phyloP scores from a whole-genome alignment of 2,329 filamentous ascomycete species.

The Pleoardoris graminearum region DNA sequence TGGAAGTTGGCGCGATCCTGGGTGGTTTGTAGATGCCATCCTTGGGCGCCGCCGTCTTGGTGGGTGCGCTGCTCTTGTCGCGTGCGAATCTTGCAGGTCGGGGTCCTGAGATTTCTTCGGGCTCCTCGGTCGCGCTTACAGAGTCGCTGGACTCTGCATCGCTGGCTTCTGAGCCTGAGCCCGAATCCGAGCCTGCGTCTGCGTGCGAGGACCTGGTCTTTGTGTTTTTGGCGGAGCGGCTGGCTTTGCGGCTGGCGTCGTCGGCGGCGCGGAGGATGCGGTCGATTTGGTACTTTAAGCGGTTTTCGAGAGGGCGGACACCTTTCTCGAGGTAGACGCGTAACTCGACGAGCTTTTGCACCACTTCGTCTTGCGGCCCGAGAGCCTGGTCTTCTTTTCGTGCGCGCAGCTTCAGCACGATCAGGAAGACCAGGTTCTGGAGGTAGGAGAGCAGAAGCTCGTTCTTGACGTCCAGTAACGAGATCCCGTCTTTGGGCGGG shows the following conservation, averaged over 20 bases:
- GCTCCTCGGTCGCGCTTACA: conserved; percentile 49
- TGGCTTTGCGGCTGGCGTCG: conserved; percentile 55
- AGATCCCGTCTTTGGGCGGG: conserved; percentile 84
- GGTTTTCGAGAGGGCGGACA: conserved; percentile 84
- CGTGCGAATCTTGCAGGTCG: conserved; percentile 56
- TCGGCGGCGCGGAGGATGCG: conserved; percentile 89
- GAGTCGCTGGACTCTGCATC: conserved; percentile 35
- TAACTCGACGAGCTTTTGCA: conserved; percentile 86
- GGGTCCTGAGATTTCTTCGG: conserved; percentile 64
- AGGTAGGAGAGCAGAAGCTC: conserved; percentile 96
- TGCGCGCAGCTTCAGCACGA: conserved; percentile 72
- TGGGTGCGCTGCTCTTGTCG: conserved; percentile 23
- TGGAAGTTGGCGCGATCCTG: conserved; percentile 80
- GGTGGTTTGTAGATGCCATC: conserved; percentile 87
- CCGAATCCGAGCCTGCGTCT: conserved; percentile 44
- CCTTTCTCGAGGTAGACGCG: conserved; percentile 93
- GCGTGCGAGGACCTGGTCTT: conserved; percentile 31
- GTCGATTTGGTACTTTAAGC: conserved; percentile 93
- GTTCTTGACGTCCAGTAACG: conserved; percentile 92
- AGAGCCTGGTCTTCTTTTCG: conserved; percentile 41
- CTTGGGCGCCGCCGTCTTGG: conserved; percentile 38
- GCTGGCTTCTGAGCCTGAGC: conserved; percentile 50
- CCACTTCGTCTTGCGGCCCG: conserved; percentile 66
- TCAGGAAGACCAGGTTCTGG: conserved; percentile 88
- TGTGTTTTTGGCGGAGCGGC: conserved; percentile 26